Percentiles rank a stretch among this genome's conserved stretches.
Conservation (phyloP, 345 rosid species). For the Triadica sebifera region DNA sequence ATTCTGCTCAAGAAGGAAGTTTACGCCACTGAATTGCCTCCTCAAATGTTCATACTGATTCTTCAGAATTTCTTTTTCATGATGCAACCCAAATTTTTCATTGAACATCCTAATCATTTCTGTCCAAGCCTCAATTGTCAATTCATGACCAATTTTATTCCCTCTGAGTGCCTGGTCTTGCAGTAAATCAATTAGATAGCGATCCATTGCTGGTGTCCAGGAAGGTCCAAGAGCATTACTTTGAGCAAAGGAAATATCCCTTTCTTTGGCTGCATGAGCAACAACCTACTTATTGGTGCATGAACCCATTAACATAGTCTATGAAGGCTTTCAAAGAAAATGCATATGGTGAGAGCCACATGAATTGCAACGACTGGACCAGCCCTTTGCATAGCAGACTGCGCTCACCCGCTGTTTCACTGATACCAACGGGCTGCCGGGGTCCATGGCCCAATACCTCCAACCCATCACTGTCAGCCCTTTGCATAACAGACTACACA, state of each 20-base stretch:
- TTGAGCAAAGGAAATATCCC: constrained; percentile 15
- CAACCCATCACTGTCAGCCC: too few relatives aligned
- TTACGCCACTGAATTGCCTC: constrained; percentile 31
- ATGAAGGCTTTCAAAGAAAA: not conserved
- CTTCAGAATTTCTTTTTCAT: constrained; percentile 26
- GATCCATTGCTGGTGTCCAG: constrained; percentile 39
- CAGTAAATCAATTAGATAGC: constrained; percentile 39
- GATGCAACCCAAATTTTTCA: constrained; percentile 23
- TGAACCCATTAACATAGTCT: not conserved
- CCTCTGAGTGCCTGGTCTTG: constrained; percentile 43
- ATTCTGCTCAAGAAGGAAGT: constrained; percentile 35
- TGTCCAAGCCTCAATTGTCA: constrained; percentile 37
- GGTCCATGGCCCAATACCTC: too few relatives aligned
- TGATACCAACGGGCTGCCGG: too few relatives aligned
- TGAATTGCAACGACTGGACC: too few relatives aligned
- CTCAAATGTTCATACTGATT: constrained; percentile 33
- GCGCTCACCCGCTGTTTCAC: too few relatives aligned
- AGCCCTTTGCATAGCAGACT: too few relatives aligned
- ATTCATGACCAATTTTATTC: constrained; percentile 37
- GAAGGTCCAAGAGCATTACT: constrained; percentile 9
- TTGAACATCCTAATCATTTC: constrained; percentile 29
- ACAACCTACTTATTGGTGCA: constrained; percentile 5
- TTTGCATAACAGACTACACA: too few relatives aligned
- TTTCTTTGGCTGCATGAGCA: constrained; percentile 31
- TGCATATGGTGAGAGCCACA: not conserved